These are phyloP conservation scores for Trifolium pratense DNA, from an alignment of 306 rosid genomes.

Conservation along the genomic window DNA sequence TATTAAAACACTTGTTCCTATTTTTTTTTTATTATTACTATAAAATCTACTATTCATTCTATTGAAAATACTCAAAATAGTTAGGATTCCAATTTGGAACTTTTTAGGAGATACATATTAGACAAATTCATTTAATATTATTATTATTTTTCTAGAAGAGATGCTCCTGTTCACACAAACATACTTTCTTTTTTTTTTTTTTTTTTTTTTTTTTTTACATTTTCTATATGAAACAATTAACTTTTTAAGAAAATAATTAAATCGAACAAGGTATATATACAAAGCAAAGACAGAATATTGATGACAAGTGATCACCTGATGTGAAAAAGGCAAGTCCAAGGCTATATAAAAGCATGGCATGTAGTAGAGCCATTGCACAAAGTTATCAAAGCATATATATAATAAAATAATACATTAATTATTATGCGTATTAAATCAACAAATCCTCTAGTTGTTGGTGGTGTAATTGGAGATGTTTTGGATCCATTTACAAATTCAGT, in stretches of 20 bases:
- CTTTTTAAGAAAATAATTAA: neutral
- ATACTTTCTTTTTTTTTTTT: neutral
- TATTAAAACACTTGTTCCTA: too few species aligned
- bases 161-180: neutral
- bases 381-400: neutral
- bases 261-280: neutral
- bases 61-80: too few species aligned
- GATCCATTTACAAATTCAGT: constrained; percentile 37
- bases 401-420: neutral
- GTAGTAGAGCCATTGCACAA: neutral
- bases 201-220: neutral
- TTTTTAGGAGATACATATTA: too few species aligned
- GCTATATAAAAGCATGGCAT: constrained; percentile 13
- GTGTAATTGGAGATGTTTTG: constrained; percentile 48
- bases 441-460: constrained; percentile 42
- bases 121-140: too few species aligned
- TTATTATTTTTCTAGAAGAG: neutral
- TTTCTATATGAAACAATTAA: neutral
- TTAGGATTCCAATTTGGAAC: too few species aligned
- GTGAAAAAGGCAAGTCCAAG: neutral
- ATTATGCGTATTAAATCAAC: constrained; percentile 24
- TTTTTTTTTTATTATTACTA: too few species aligned
- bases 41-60: too few species aligned
- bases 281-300: neutral
- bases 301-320: neutral